Base-by-base conservation (phyloP, 2,329 filamentous ascomycete species). In the Pseudogymnoascus sp. region DNA sequence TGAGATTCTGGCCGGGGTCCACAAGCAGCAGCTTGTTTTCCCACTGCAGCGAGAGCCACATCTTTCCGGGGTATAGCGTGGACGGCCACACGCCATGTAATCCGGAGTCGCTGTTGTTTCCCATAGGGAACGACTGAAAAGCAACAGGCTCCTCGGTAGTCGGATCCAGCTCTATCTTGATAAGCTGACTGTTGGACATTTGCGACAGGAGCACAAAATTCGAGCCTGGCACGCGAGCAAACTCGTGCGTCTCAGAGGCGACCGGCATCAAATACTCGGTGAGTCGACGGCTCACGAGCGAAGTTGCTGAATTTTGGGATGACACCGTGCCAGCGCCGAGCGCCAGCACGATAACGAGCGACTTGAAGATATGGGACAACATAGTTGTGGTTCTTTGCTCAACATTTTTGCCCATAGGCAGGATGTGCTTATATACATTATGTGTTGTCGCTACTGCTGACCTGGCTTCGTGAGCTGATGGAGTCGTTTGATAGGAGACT, bases 161-260 rank as follows among this genome's bases (percentile, higher is more conserved):
- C 38, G 59, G 59, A 52, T 61, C 14, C 59, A 61, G 23, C 59
- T 61, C 59, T 21, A 61, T 61, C 38, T 61, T 61, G 23, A 61
- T 43, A 16, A 61, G 59, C 59, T 61, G 59, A n/a, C 59, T 61
- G 23, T 61, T 38, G 2, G 38, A 41, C 59, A 61, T 61, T 21
- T 61, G 59, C 23, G 38, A 61, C 23, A 61, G 37, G 8, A 61
- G 37, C n/a, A 61, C 33, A 43, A 61, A 61, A 61, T 61, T 61
- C 14, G 59, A 31, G 23, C 45, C 45, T 12, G 59, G 59, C 37
- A 61, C 59, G 12, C 59, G 59, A 21, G 59, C 59, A 31, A 61
- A 61, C 38, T 52, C 59, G 8, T 61, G 59, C n/a, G 59, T 61
- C 59, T 52, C 59, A 29, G 35, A 16, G 12, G 59, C 59, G 3